phyloP scores from a whole-genome alignment of 441 rosid species.

The Erysimum cheiri region DNA sequence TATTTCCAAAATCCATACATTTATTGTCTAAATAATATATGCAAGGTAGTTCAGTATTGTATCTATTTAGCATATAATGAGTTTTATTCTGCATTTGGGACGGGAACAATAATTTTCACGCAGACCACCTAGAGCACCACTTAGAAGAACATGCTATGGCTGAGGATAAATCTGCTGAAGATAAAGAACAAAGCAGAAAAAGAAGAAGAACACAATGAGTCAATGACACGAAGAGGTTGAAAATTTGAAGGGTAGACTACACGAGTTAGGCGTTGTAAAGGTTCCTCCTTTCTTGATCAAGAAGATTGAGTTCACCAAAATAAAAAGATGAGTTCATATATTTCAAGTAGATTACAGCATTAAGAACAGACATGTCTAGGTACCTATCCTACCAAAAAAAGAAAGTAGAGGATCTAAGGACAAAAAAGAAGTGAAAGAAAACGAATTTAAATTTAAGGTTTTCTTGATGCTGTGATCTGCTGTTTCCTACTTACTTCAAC shows the following conservation, averaged over 20 bases:
- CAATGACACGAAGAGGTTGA: slow-evolving; percentile 26
- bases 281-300: slow-evolving; percentile 24
- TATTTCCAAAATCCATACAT: not conserved
- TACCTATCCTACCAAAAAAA: slow-evolving; percentile 24
- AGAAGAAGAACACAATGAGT: slow-evolving; percentile 34
- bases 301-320: slow-evolving; percentile 21
- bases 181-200: slow-evolving; percentile 27
- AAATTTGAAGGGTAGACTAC: slow-evolving; percentile 22
- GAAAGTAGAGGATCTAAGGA: slow-evolving; percentile 10
- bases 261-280: not conserved
- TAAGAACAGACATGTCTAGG: slow-evolving; percentile 27
- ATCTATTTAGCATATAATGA: not conserved
- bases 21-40: not conserved
- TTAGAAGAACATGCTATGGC: slow-evolving; percentile 30
- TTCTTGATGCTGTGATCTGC: slow-evolving; percentile 36
- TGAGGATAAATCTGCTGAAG: slow-evolving; percentile 28
- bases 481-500: slow-evolving; percentile 39
- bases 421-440: slow-evolving; percentile 5
- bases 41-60: not conserved
- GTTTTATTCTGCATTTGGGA: not conserved
- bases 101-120: not conserved
- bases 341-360: slow-evolving; percentile 39
- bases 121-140: not conserved
- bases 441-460: slow-evolving; percentile 20
- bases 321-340: slow-evolving; percentile 34